phyloP scores from a whole-genome alignment of 371 early-diverging fungal genomes.

The Phascolomyces articulosus region DNA sequence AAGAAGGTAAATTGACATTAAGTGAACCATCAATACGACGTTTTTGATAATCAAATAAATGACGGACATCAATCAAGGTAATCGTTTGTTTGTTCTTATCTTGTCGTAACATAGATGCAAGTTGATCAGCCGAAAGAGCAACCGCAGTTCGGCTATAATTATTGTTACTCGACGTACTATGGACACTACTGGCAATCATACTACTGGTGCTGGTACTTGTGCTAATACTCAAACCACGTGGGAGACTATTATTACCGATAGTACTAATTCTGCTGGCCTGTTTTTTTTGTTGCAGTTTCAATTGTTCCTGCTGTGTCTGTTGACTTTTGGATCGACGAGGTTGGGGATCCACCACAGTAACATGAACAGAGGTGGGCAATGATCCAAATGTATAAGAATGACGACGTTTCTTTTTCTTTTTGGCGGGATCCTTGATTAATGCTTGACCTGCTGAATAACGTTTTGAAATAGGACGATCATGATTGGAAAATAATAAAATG shows the following conservation, averaged over 20 bases:
- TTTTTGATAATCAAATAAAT: slow-evolving; percentile 46
- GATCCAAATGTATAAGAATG: slow-evolving; percentile 16
- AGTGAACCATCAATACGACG: slow-evolving; percentile 46
- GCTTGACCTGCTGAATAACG: slow-evolving; percentile 6
- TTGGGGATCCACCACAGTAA: neutral
- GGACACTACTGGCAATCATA: neutral
- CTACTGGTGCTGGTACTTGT: neutral
- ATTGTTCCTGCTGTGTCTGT: slow-evolving; percentile 15
- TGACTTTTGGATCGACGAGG: slow-evolving; percentile 42
- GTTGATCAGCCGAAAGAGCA: slow-evolving; percentile 26
- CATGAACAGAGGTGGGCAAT: neutral
- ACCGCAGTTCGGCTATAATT: slow-evolving; percentile 1
- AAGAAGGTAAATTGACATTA: slow-evolving; percentile 66
- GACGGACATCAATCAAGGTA: slow-evolving; percentile 51
- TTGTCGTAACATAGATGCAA: slow-evolving; percentile 18
- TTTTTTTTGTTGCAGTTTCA: neutral
- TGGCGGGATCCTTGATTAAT: neutral
- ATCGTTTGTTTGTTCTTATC: slow-evolving; percentile 8
- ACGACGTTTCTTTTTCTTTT: slow-evolving; percentile 6
- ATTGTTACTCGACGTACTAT: neutral
- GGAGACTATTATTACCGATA: neutral
- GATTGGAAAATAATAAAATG: neutral
- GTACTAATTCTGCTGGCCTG: no score
- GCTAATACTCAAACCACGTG: neutral
- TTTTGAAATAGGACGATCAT: slow-evolving; percentile 5